Conservation (phyloP, 306 rosid species). For the Cucurbita maxima region DNA sequence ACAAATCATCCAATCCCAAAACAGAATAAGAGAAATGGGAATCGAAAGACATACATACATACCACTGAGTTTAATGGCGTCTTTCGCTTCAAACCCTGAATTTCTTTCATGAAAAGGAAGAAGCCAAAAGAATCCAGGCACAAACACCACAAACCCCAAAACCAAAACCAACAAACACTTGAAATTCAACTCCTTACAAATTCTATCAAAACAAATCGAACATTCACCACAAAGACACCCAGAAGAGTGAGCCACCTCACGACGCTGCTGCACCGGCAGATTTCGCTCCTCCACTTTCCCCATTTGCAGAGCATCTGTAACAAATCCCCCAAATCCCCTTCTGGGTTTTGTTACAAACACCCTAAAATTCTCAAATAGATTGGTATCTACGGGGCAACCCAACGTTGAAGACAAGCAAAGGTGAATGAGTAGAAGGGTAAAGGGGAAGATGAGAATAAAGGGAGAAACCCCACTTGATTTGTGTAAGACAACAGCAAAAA, state of each 20-base stretch:
- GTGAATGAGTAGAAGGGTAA: slow-evolving; percentile 19
- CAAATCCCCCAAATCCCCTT: slow-evolving; percentile 9
- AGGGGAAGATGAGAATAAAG: slow-evolving; percentile 7
- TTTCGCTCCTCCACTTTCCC: slow-evolving; percentile 29
- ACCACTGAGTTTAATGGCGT: slow-evolving; percentile 55
- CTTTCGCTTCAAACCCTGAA: slow-evolving; percentile 42
- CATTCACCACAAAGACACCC: slow-evolving; percentile 29
- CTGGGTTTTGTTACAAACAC: background rate
- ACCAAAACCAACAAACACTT: slow-evolving; percentile 55
- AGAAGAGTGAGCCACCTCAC: slow-evolving; percentile 19
- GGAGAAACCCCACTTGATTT: background rate
- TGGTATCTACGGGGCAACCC: slow-evolving; percentile 43
- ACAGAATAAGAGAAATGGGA: background rate
- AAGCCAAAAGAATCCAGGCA: slow-evolving; percentile 71
- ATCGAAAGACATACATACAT: background rate
- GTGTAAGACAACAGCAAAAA: background rate
- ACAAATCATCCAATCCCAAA: background rate
- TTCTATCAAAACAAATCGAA: slow-evolving; percentile 18
- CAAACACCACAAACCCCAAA: slow-evolving; percentile 36
- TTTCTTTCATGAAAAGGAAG: slow-evolving; percentile 31
- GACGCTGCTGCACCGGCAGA: slow-evolving; percentile 26
- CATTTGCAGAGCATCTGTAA: slow-evolving; percentile 42
- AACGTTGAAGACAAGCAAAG: slow-evolving; percentile 80
- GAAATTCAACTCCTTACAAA: slow-evolving; percentile 37
- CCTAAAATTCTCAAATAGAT: background rate